Evolutionary conservation across 352 stramenopile genomes (phyloP).

Genomic region (Globisporangium nagaii): DNA sequence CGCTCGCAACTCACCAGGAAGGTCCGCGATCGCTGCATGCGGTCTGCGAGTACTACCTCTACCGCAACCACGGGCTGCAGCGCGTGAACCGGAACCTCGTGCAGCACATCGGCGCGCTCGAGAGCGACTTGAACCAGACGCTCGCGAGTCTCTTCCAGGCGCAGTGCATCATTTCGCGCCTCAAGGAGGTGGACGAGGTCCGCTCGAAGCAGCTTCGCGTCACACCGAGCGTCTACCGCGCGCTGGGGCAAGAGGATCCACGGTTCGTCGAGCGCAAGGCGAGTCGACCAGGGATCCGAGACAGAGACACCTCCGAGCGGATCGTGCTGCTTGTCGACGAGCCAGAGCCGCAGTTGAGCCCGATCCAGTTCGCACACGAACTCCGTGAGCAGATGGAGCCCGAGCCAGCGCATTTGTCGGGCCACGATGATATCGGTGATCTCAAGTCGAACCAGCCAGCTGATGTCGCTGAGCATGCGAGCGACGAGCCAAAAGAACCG

Average conservation of each 20-base stretch:
- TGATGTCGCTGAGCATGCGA: too few species aligned
- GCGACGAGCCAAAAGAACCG: too few species aligned
- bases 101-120: conserved; percentile 10
- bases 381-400: too few species aligned
- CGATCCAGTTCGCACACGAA: too few species aligned
- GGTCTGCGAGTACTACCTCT: conserved; percentile 6
- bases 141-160: conserved; percentile 5
- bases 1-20: not conserved
- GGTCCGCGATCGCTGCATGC: not conserved
- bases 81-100: conserved; percentile 10
- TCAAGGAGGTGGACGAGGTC: conserved; percentile 8
- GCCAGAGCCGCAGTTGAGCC: too few species aligned
- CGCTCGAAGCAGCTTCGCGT: not conserved
- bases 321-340: too few species aligned
- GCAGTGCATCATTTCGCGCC: conserved; percentile 5
- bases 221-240: not conserved
- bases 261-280: too few species aligned
- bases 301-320: too few species aligned
- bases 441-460: too few species aligned
- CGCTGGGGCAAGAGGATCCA: not conserved
- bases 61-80: conserved; percentile 5
- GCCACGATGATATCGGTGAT: too few species aligned
- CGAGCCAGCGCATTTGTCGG: too few species aligned
- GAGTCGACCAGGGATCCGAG: too few species aligned
- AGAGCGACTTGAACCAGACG: not conserved